Conservation (phyloP, 108 stramenopile species). For the Epithemia pelagica region DNA sequence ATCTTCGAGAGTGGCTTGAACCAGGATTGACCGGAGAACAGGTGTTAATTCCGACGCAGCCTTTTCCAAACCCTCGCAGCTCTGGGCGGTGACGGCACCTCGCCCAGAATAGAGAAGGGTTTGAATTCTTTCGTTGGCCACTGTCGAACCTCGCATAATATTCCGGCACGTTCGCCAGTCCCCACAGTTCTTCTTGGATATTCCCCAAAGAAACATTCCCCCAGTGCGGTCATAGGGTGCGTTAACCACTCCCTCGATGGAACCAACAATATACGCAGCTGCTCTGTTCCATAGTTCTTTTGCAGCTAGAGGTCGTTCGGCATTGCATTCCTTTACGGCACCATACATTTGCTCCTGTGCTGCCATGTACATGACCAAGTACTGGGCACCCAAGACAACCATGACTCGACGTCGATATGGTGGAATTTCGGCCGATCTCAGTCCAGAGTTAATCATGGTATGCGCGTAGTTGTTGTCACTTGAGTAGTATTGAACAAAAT, state of each 20-base stretch:
- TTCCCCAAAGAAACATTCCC: conserved; percentile 50
- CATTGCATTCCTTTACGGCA: conserved; percentile 42
- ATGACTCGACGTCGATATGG: conserved; percentile 24
- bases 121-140: conserved; percentile 46
- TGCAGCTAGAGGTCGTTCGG: neutral
- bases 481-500: conserved; percentile 53
- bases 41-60: conserved; percentile 42
- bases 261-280: conserved; percentile 65
- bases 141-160: conserved; percentile 19
- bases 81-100: conserved; percentile 39
- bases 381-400: conserved; percentile 42
- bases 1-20: conserved; percentile 55
- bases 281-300: conserved; percentile 37
- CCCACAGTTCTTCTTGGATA: conserved; percentile 57
- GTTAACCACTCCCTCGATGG: conserved; percentile 38
- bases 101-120: conserved; percentile 56
- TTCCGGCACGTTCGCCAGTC: conserved; percentile 61
- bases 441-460: conserved; percentile 38
- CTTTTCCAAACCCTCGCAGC: conserved; percentile 47
- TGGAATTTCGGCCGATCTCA: neutral
- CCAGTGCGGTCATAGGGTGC: conserved; percentile 35
- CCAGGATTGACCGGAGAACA: conserved; percentile 49
- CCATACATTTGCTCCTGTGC: conserved; percentile 49
- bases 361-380: conserved; percentile 63
- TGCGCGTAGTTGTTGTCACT: conserved; percentile 56